These are phyloP conservation scores for Bryopsis sp. DNA, from an alignment of 139 green algal species.

Conservation along the genomic window DNA sequence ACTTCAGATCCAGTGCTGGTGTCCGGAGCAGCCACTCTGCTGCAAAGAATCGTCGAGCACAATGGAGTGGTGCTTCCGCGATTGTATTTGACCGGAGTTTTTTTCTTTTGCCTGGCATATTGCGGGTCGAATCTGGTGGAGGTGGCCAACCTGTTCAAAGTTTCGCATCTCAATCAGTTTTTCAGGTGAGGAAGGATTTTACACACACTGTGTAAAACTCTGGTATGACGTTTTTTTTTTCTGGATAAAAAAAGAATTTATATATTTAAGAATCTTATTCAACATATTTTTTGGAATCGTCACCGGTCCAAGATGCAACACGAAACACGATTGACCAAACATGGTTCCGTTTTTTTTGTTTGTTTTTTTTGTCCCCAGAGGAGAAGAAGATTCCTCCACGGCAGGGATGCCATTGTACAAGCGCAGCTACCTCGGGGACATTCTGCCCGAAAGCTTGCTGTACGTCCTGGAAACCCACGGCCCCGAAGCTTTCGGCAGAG, in stretches of 20 bases:
- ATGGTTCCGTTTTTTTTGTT: background rate
- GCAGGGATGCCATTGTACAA: slow-evolving; percentile 42
- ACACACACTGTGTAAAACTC: too few species aligned
- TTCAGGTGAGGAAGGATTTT: slow-evolving; percentile 22
- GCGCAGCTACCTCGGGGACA: slow-evolving; percentile 66
- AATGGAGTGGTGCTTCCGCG: slow-evolving; percentile 44
- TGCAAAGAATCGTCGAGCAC: slow-evolving; percentile 52
- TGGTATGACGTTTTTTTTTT: too few species aligned
- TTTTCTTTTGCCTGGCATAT: slow-evolving; percentile 85
- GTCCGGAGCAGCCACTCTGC: slow-evolving; percentile 37
- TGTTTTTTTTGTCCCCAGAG: background rate
- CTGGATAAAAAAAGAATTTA: too few species aligned
- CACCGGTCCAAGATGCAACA: too few species aligned
- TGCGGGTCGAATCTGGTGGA: slow-evolving; percentile 69
- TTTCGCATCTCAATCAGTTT: slow-evolving; percentile 27
- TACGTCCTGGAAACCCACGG: slow-evolving; percentile 67
- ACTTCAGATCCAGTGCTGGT: slow-evolving; percentile 74
- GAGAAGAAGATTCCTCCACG: slow-evolving; percentile 6
- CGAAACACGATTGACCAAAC: too few species aligned
- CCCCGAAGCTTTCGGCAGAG: slow-evolving; percentile 61
- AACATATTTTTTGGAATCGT: too few species aligned
- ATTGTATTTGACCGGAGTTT: slow-evolving; percentile 79
- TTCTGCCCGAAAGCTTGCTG: slow-evolving; percentile 86
- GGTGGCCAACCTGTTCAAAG: slow-evolving; percentile 53
- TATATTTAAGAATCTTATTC: too few species aligned